phyloP scores from a whole-genome alignment of 2,329 filamentous ascomycete species.

The Gremmenia infestans region DNA sequence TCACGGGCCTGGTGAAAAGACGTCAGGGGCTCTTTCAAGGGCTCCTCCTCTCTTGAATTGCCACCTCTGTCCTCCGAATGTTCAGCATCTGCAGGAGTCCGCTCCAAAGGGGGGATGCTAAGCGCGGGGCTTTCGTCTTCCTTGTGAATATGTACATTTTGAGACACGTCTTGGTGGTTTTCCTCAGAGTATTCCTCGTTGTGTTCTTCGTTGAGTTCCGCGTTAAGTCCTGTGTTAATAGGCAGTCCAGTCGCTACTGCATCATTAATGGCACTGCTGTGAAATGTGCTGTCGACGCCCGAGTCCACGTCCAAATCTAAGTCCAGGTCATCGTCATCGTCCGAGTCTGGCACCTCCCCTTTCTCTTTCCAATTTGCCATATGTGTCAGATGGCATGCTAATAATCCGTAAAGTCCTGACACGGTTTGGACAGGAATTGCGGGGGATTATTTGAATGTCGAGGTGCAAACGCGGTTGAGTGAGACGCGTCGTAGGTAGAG shows the following conservation, averaged over 20 bases:
- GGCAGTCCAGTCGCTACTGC: background rate
- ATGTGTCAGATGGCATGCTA: conserved; percentile 20
- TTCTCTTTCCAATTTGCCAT: conserved; percentile 34
- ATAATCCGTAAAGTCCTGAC: background rate
- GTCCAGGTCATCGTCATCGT: conserved; percentile 30
- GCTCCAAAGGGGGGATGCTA: no score
- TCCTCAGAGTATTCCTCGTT: no score
- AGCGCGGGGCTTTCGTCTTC: no score
- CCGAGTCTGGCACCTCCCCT: conserved; percentile 33
- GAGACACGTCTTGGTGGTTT: background rate
- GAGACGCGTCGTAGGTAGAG: background rate
- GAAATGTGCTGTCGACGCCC: conserved; percentile 4
- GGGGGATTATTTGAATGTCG: background rate
- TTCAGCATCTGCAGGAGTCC: no score
- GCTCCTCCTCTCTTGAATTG: background rate
- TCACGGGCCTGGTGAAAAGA: background rate
- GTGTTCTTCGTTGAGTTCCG: background rate
- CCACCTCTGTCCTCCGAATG: no score
- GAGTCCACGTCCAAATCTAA: conserved; percentile 33
- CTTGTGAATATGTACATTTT: background rate
- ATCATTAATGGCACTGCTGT: background rate
- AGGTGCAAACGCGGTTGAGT: background rate
- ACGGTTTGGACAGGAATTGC: background rate
- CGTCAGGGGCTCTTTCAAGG: background rate
- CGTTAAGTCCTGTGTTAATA: background rate